These are phyloP conservation scores for Monosporozyma solicola DNA, from an alignment of 805 yeast species.

Conservation along the genomic window DNA sequence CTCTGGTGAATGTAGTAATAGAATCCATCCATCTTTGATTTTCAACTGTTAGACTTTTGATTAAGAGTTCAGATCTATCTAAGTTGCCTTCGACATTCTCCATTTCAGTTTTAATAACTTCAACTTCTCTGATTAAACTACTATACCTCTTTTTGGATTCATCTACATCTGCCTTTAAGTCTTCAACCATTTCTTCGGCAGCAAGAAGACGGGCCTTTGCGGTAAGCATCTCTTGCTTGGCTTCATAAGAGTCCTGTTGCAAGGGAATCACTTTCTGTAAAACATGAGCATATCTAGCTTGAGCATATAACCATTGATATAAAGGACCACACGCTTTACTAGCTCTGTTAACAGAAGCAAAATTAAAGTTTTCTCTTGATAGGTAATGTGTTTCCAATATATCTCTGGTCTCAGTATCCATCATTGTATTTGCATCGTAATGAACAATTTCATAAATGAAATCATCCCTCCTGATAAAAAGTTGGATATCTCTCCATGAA, in stretches of 20 bases:
- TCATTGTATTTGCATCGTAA: conserved; percentile 53
- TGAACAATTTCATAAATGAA: conserved; percentile 75
- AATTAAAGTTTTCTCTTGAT: conserved; percentile 54
- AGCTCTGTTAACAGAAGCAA: conserved; percentile 72
- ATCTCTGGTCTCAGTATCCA: conserved; percentile 44
- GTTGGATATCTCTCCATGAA: conserved; percentile 77
- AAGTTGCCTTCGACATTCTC: conserved; percentile 49
- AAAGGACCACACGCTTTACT: conserved; percentile 94
- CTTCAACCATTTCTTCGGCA: conserved; percentile 71
- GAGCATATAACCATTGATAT: conserved; percentile 83
- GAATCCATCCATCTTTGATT: conserved; percentile 65
- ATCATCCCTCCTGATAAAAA: conserved; percentile 73
- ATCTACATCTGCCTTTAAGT: conserved; percentile 61
- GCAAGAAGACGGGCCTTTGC: conserved; percentile 66
- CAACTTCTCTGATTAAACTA: conserved; percentile 66
- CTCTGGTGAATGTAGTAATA: conserved; percentile 40
- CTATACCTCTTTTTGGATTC: conserved; percentile 61
- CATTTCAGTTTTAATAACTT: conserved; percentile 67
- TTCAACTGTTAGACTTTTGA: conserved; percentile 59
- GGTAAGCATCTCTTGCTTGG: conserved; percentile 53
- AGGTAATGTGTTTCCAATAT: conserved; percentile 55
- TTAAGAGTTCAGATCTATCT: conserved; percentile 48
- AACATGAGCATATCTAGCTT: conserved; percentile 64
- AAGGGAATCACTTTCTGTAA: conserved; percentile 68
- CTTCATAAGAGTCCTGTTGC: conserved; percentile 47